A percentile compares a stretch with the other conserved stretches of the same genome.
phyloP scores from a whole-genome alignment of 2,329 filamentous ascomycete genomes.

The Cladosporium sp. region DNA sequence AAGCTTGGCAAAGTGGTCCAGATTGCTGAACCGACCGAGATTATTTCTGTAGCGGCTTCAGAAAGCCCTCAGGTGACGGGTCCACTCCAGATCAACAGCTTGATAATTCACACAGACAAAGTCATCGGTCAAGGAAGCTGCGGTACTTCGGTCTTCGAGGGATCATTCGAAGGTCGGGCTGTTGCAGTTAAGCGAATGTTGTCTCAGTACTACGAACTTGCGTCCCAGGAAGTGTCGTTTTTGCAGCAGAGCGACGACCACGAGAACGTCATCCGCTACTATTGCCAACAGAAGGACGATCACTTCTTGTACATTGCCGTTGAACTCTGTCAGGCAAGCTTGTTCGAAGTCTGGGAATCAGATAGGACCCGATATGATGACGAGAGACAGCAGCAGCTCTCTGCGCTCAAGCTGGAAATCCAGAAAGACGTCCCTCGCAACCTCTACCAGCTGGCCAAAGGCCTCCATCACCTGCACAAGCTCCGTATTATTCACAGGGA shows the following conservation, averaged over 20 bases:
- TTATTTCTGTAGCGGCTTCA: constrained; percentile 46
- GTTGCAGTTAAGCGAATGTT: constrained; percentile 97
- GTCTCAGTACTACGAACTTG: constrained; percentile 92
- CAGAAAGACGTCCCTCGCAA: constrained; percentile 76
- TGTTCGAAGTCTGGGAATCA: constrained; percentile 90
- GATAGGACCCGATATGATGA: constrained; percentile 64
- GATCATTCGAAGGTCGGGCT: constrained; percentile 84
- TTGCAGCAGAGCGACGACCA: constrained; percentile 93
- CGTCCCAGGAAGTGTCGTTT: constrained; percentile 87
- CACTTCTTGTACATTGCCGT: constrained; percentile 95
- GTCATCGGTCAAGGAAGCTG: constrained; percentile 79
- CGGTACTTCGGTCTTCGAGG: constrained; percentile 93
- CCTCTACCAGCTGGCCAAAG: constrained; percentile 84
- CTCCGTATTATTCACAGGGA: constrained; percentile 95
- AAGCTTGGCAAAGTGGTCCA: constrained; percentile 40
- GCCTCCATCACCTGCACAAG: constrained; percentile 83
- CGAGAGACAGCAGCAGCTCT: constrained; percentile 33
- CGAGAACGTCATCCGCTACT: constrained; percentile 95
- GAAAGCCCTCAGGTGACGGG: constrained; percentile 46
- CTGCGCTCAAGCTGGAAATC: constrained; percentile 68
- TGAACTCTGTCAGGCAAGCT: constrained; percentile 88
- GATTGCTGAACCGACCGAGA: constrained; percentile 37
- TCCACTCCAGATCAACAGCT: constrained; percentile 59
- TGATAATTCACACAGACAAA: constrained; percentile 60
- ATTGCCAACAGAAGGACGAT: constrained; percentile 82